phyloP scores from a whole-genome alignment of 75 land plant species.

The Cunninghamia lanceolata region DNA sequence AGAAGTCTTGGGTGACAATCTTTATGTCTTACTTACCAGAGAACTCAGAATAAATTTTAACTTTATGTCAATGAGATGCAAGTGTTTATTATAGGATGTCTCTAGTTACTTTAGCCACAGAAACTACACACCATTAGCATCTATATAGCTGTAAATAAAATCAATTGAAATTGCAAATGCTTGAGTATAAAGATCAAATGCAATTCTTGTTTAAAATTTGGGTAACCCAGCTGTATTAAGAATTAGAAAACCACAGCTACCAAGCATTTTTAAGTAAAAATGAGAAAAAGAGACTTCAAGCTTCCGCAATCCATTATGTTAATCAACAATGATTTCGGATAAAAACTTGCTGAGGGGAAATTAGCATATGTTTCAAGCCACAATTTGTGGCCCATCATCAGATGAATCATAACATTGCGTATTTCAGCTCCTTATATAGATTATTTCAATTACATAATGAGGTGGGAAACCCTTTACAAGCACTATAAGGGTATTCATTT shows the following conservation, averaged over 20 bases:
- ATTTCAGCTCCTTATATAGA: neutral
- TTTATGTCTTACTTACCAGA: neutral
- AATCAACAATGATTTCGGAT: neutral
- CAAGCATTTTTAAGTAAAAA: neutral
- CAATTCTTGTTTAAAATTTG: neutral
- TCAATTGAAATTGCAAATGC: neutral
- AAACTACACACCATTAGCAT: neutral
- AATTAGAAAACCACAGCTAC: neutral
- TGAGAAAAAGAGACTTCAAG: neutral
- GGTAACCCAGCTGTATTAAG: neutral
- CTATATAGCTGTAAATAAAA: neutral
- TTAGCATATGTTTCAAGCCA: neutral
- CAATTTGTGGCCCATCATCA: neutral
- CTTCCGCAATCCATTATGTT: neutral
- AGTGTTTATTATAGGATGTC: neutral
- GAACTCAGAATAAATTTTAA: neutral
- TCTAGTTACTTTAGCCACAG: neutral
- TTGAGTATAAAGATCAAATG: neutral
- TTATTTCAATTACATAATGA: neutral
- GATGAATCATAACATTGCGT: neutral
- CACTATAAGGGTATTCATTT: neutral
- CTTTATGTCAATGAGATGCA: neutral
- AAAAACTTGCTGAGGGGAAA: neutral
- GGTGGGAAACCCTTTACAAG: neutral
- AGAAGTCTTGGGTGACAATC: neutral